Percentiles rank a stretch among this genome's conserved stretches.
These are phyloP conservation scores for Grigorovia yakushimaensis DNA, from an alignment of 805 yeast genomes.

Conservation along the genomic window DNA sequence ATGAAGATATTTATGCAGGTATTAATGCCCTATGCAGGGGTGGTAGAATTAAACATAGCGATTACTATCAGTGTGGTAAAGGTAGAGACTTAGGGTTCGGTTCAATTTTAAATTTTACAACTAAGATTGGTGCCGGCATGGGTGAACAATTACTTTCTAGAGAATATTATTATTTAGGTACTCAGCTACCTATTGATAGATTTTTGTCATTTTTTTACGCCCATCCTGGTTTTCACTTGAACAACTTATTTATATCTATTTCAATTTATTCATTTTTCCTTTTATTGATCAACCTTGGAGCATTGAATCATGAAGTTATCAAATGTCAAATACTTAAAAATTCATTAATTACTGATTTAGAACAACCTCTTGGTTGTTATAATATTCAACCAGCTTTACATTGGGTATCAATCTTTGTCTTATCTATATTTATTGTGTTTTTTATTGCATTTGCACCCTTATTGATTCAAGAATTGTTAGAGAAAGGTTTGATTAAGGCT, in stretches of 20 bases:
- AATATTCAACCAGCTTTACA: constrained; percentile 74
- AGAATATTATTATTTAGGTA: constrained; percentile 85
- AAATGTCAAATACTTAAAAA: constrained; percentile 56
- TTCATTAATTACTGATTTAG: constrained; percentile 63
- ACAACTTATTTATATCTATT: constrained; percentile 76
- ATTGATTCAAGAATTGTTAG: constrained; percentile 77
- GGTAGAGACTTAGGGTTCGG: constrained; percentile 94
- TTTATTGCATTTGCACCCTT: constrained; percentile 86
- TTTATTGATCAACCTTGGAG: constrained; percentile 67
- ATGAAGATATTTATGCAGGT: constrained; percentile 95
- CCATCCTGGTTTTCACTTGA: constrained; percentile 92
- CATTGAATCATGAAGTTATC: constrained; percentile 64
- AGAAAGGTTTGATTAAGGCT: constrained; percentile 76
- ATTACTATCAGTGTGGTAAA: constrained; percentile 92
- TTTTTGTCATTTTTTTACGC: constrained; percentile 92
- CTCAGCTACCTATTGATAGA: constrained; percentile 79
- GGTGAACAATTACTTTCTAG: constrained; percentile 91
- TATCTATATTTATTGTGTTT: constrained; percentile 86
- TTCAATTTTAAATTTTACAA: constrained; percentile 84
- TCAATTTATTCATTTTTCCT: constrained; percentile 85
- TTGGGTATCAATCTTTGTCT: constrained; percentile 83
- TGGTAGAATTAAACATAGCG: constrained; percentile 91
- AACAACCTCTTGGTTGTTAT: constrained; percentile 75
- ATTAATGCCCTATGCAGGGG: constrained; percentile 85
- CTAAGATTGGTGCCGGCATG: constrained; percentile 97